phyloP scores from a whole-genome alignment of 2,329 filamentous ascomycete genomes.

The Xylariaceae sp. region DNA sequence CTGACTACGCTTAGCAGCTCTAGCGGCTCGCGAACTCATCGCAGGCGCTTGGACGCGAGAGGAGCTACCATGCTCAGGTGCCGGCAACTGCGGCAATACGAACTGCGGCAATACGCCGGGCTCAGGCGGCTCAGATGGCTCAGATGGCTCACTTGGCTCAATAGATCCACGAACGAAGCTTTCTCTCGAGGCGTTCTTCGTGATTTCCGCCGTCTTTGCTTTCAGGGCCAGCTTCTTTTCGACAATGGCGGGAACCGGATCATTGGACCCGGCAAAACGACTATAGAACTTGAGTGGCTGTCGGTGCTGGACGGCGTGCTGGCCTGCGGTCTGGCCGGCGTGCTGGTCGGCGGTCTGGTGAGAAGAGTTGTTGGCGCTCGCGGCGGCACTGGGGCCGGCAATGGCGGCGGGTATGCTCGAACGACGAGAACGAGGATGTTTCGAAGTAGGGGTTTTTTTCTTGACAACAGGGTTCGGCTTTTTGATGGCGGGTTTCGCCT shows the following conservation, averaged over 20 bases:
- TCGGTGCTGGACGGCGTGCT: conserved; percentile 9
- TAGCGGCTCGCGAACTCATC: conserved; percentile 28
- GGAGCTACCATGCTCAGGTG: conserved; percentile 25
- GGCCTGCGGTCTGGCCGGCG: conserved; percentile 12
- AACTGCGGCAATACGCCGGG: conserved; percentile 23
- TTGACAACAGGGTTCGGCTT: conserved; percentile 31
- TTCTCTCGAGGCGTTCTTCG: conserved; percentile 21
- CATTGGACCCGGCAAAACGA: conserved; percentile 24
- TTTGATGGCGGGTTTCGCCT: conserved; percentile 33
- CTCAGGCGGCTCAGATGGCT: conserved; percentile 18
- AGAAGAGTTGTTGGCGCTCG: conserved; percentile 14
- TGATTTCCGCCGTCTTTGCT: conserved; percentile 22
- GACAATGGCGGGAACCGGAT: conserved; percentile 16
- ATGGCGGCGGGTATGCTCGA: conserved; percentile 31
- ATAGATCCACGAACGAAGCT: conserved; percentile 29
- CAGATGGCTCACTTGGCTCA: conserved; percentile 14
- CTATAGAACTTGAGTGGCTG: conserved; percentile 25
- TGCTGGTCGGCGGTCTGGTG: conserved; percentile 14
- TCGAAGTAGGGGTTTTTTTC: conserved; percentile 25
- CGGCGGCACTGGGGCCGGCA: conserved; percentile 22
- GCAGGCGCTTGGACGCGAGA: conserved; percentile 29
- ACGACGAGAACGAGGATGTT: conserved; percentile 23
- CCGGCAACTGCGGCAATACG: conserved; percentile 17
- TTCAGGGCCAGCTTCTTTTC: conserved; percentile 26
- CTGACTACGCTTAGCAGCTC: conserved; percentile 44